Conservation (phyloP, 2,329 filamentous ascomycete genomes). For the Nothopassalora personata region DNA sequence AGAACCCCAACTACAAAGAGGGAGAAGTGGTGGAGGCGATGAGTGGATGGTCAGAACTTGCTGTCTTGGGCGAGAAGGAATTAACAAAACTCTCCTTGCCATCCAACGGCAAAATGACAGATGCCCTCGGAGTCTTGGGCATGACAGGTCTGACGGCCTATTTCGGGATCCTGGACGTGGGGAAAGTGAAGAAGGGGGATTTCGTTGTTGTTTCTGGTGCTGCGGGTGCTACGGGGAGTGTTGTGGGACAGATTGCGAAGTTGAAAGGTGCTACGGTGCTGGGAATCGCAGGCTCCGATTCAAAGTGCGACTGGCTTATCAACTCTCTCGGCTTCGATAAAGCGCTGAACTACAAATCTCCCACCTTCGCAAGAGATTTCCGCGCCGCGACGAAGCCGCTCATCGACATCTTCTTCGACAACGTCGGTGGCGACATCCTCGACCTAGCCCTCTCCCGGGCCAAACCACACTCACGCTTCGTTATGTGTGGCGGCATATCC, state of each 20-base stretch:
- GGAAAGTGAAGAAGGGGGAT: slow-evolving; percentile 62
- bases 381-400: slow-evolving; percentile 50
- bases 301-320: slow-evolving; percentile 63
- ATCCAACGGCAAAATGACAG: slow-evolving; percentile 21
- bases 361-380: slow-evolving; percentile 57
- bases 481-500: slow-evolving; percentile 64
- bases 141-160: slow-evolving; percentile 70
- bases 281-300: slow-evolving; percentile 60
- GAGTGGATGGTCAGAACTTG: slow-evolving; percentile 40
- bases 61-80: slow-evolving; percentile 27
- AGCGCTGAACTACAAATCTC: slow-evolving; percentile 64
- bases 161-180: slow-evolving; percentile 66
- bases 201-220: slow-evolving; percentile 73
- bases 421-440: slow-evolving; percentile 65
- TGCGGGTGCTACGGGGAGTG: slow-evolving; percentile 70
- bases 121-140: slow-evolving; percentile 40
- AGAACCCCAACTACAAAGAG: slow-evolving; percentile 24
- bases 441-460: slow-evolving; percentile 59
- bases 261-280: slow-evolving; percentile 60
- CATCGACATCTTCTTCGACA: slow-evolving; percentile 65
- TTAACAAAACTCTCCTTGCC: slow-evolving; percentile 23
- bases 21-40: slow-evolving; percentile 35
- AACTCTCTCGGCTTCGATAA: slow-evolving; percentile 62
- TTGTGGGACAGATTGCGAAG: slow-evolving; percentile 74
- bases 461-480: slow-evolving; percentile 57